These are phyloP conservation scores for Coniochaeta sp. DNA, from an alignment of 2,329 filamentous ascomycete species.

Conservation along the genomic window DNA sequence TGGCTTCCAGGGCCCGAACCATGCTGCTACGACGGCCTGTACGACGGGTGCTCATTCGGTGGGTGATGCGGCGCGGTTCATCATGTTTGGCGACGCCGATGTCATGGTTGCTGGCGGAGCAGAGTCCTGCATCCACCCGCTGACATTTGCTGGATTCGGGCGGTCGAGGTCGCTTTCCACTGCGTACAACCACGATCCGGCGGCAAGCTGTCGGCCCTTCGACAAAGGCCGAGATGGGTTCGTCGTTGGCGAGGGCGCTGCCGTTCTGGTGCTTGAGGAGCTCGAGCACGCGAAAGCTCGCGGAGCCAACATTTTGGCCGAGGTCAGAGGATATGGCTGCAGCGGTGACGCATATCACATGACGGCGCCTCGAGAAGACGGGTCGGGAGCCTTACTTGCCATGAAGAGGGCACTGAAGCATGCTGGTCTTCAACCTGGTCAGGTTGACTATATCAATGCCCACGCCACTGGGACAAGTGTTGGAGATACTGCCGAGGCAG, in stretches of 20 bases:
- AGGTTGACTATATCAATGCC: slow-evolving; percentile 89
- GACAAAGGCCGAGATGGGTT: slow-evolving; percentile 76
- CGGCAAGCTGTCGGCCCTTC: slow-evolving; percentile 75
- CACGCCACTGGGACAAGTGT: slow-evolving; percentile 85
- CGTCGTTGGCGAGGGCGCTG: slow-evolving; percentile 88
- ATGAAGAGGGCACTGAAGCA: slow-evolving; percentile 79
- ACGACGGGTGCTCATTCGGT: slow-evolving; percentile 94
- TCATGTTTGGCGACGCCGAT: slow-evolving; percentile 83
- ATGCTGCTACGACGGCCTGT: slow-evolving; percentile 88
- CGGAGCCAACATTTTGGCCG: slow-evolving; percentile 78
- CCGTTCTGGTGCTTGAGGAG: slow-evolving; percentile 82
- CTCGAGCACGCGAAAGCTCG: slow-evolving; percentile 77
- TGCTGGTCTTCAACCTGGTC: slow-evolving; percentile 58
- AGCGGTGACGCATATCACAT: slow-evolving; percentile 91
- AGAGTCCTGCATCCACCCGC: slow-evolving; percentile 91
- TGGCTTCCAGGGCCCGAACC: slow-evolving; percentile 85
- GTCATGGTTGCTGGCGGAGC: slow-evolving; percentile 95
- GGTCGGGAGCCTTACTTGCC: slow-evolving; percentile 70
- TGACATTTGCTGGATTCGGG: slow-evolving; percentile 88
- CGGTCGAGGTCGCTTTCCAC: slow-evolving; percentile 81
- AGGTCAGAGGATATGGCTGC: slow-evolving; percentile 81
- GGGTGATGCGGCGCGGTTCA: slow-evolving; percentile 88
- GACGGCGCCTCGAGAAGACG: slow-evolving; percentile 80
- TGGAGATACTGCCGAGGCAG: slow-evolving; percentile 82
- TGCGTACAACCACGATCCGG: slow-evolving; percentile 66